A percentile compares a stretch with the other conserved stretches of the same genome.
Conservation (phyloP, 2,329 filamentous ascomycete species). For the Paramyrothecium sp. region DNA sequence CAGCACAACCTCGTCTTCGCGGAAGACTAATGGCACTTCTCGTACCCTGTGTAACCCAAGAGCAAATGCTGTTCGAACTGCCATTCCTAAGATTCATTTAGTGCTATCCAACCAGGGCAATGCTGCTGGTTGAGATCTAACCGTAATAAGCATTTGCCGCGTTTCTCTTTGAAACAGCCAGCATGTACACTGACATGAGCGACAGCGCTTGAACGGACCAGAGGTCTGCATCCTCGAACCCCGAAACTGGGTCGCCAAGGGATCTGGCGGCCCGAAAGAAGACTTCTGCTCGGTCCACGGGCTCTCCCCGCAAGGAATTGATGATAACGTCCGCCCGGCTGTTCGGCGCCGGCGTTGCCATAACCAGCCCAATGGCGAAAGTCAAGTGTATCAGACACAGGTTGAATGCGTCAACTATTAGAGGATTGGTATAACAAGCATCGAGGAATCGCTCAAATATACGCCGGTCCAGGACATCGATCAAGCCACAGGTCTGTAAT, state of each 20-base stretch:
- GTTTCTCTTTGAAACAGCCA: conserved; percentile 60
- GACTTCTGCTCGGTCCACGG: conserved; percentile 55
- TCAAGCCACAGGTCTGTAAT: conserved; percentile 54
- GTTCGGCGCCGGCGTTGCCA: conserved; percentile 51
- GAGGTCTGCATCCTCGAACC: conserved; percentile 62
- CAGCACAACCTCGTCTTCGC: conserved; percentile 39
- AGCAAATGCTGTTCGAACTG: conserved; percentile 60
- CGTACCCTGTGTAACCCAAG: conserved; percentile 58
- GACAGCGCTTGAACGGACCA: conserved; percentile 64
- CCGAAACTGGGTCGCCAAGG: conserved; percentile 41
- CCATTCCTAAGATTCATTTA: conserved; percentile 48
- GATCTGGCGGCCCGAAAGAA: conserved; percentile 61
- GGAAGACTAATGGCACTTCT: conserved; percentile 56
- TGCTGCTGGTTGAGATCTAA: conserved; percentile 22
- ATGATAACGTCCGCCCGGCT: conserved; percentile 50
- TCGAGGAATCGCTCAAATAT: conserved; percentile 49
- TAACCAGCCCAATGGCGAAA: conserved; percentile 60
- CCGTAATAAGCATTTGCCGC: conserved; percentile 62
- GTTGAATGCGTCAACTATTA: conserved; percentile 46
- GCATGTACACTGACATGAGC: conserved; percentile 64
- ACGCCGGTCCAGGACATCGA: conserved; percentile 57
- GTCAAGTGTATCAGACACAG: conserved; percentile 61
- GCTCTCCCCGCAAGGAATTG: conserved; percentile 45
- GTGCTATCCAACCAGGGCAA: neutral
- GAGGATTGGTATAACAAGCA: conserved; percentile 52